phyloP scores from a whole-genome alignment of 345 rosid genomes.

The Viola odorata region DNA sequence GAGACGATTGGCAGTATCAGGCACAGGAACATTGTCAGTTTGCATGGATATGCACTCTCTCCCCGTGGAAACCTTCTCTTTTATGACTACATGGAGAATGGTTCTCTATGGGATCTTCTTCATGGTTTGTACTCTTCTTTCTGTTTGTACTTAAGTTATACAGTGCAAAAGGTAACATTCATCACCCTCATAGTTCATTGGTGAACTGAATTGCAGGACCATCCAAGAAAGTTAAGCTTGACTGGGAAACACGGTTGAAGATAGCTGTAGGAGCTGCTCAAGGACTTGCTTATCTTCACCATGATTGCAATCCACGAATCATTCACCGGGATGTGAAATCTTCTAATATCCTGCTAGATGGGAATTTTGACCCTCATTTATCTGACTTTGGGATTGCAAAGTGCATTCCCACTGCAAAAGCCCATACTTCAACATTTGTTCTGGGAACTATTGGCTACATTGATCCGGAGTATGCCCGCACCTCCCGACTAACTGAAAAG shows the following conservation, averaged over 20 bases:
- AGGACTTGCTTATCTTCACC: slow-evolving; percentile 96
- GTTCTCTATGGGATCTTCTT: slow-evolving; percentile 93
- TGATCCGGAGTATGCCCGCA: slow-evolving; percentile 94
- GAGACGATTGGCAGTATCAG: slow-evolving; percentile 89
- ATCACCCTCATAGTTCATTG: background rate
- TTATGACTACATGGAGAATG: slow-evolving; percentile 94
- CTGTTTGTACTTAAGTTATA: too few species aligned
- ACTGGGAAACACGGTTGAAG: slow-evolving; percentile 86
- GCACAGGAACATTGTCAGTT: slow-evolving; percentile 81
- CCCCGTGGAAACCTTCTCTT: slow-evolving; percentile 82
- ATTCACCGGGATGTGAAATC: slow-evolving; percentile 92
- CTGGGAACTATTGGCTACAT: slow-evolving; percentile 94
- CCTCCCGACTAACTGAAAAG: slow-evolving; percentile 74
- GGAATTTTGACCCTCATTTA: slow-evolving; percentile 75
- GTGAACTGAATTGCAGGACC: slow-evolving; percentile 37
- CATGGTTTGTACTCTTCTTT: slow-evolving; percentile 50
- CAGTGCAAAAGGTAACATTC: background rate
- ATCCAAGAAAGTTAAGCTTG: slow-evolving; percentile 75
- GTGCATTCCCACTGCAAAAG: slow-evolving; percentile 57
- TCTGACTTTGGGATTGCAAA: slow-evolving; percentile 95
- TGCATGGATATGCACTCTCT: slow-evolving; percentile 83
- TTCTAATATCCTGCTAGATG: slow-evolving; percentile 82
- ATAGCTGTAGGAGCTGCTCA: slow-evolving; percentile 93
- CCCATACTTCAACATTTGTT: slow-evolving; percentile 81
- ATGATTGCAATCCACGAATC: slow-evolving; percentile 84